phyloP scores from a whole-genome alignment of 768 basidiomycete species.

The Termitomyces bulborhizus region DNA sequence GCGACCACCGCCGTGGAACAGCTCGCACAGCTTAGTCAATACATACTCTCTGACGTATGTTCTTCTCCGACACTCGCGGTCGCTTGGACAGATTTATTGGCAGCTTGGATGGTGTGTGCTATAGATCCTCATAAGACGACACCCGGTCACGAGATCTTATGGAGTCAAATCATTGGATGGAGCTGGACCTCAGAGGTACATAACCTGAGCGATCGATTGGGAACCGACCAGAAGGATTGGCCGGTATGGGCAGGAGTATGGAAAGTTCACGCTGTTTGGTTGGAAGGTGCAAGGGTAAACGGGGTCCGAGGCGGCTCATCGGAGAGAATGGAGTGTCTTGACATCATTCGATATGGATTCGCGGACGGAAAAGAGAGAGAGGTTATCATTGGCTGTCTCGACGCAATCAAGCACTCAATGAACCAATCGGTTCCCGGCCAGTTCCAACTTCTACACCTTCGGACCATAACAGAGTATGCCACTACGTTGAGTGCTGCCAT shows the following conservation, averaged over 20 bases:
- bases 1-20: constrained; percentile 57
- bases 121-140: constrained; percentile 88
- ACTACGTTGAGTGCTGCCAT: constrained; percentile 40
- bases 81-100: constrained; percentile 56
- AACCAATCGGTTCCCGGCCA: constrained; percentile 12
- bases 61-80: constrained; percentile 28
- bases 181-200: constrained; percentile 61
- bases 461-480: constrained; percentile 27
- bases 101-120: constrained; percentile 76
- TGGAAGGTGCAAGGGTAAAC: constrained; percentile 76
- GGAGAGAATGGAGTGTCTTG: constrained; percentile 44
- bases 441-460: constrained; percentile 16
- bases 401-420: constrained; percentile 26
- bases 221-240: constrained; percentile 25
- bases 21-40: constrained; percentile 45
- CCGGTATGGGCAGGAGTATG: constrained; percentile 44
- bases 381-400: constrained; percentile 31
- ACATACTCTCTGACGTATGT: constrained; percentile 33
- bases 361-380: constrained; percentile 26
- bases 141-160: constrained; percentile 81
- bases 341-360: constrained; percentile 34
- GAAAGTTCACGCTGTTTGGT: constrained; percentile 57
- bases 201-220: constrained; percentile 30
- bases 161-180: constrained; percentile 83
- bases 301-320: constrained; percentile 55